These are phyloP conservation scores for Abrus pulchellus DNA, from an alignment of 306 rosid species.

Conservation along the genomic window DNA sequence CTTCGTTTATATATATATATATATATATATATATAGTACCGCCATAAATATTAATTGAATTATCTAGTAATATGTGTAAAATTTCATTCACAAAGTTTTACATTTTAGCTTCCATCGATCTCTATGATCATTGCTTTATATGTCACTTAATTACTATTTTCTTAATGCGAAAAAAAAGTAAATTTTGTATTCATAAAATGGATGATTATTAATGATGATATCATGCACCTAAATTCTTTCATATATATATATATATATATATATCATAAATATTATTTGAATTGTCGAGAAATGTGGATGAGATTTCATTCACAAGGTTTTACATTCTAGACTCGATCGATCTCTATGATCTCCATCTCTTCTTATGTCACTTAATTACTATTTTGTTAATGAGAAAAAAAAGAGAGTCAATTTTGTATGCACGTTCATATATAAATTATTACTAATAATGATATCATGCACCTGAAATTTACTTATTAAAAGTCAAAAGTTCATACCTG, in stretches of 20 bases:
- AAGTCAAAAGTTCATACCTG: conserved; percentile 55
- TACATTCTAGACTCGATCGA: not conserved
- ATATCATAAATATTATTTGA: no score
- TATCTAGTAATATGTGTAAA: no score
- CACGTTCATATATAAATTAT: not conserved
- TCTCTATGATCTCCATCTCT: not conserved
- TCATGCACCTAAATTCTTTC: not conserved
- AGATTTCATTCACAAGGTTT: no score
- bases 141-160: not conserved
- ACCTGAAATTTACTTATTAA: not conserved
- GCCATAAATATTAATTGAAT: not conserved
- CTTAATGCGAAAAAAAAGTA: not conserved
- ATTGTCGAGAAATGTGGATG: not conserved
- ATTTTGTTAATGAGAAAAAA: not conserved
- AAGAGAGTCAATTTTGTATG: not conserved
- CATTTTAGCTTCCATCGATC: not conserved
- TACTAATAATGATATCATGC: conserved; percentile 14
- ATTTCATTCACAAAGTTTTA: no score
- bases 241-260: no score
- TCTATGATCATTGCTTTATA: not conserved
- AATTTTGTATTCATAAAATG: not conserved
- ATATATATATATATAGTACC: no score
- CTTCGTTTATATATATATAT: no score
- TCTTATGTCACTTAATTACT: not conserved
- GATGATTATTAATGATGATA: not conserved